Base-by-base conservation (phyloP, 2,329 filamentous ascomycete genomes). In the Aspergillus oerlinghausenensis region DNA sequence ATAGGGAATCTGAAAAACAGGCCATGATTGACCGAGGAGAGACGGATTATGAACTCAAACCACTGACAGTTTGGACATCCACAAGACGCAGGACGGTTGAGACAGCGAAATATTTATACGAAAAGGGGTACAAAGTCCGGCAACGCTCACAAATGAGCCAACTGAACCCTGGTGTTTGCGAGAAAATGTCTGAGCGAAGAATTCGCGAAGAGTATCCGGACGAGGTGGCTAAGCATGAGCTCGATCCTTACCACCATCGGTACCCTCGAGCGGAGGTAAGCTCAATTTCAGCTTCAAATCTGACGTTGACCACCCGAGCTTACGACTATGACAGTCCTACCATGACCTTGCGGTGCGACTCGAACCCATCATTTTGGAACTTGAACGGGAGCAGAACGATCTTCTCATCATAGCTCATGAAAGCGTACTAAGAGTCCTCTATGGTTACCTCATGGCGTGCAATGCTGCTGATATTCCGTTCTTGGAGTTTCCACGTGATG, bases 391-490 rank as follows among this genome's bases (percentile, higher is more conserved):
- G 77, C 90, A 97, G 67, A 96, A 95, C 63, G 94, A 99, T 71
- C 82, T 99, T n/a, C 83, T 99, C 53, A 97, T 99, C 70, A 97
- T 99, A 64, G 94, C 94, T 0, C 94, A 99, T 73, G 94, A 99
- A 74, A 96, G 91, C 52, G 94, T 99, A n/a, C 82, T 99, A 49
- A 89, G 94, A 47, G 94, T 99, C 25, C 82, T 99, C 3, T 99
- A 99, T 71, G 92, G 92, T 25, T 99, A 99, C 74, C 81, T 99
- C 42, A 99, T 99, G 94, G 94, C 96, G 65, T 97, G 94, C 77
- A 94, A 93, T 71, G 92, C 95, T 8, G 89, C 88, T 73, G 92
- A 96, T 69, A 99, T 99, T 60, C 94, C 94, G 3, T 88, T 87
- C 65, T 84, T 99, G 60, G 89, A 91, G 63, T 99, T 99, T 68